Evolutionary conservation across 805 yeast genomes (phyloP).

Genomic region (Candida sanyiensis): DNA sequence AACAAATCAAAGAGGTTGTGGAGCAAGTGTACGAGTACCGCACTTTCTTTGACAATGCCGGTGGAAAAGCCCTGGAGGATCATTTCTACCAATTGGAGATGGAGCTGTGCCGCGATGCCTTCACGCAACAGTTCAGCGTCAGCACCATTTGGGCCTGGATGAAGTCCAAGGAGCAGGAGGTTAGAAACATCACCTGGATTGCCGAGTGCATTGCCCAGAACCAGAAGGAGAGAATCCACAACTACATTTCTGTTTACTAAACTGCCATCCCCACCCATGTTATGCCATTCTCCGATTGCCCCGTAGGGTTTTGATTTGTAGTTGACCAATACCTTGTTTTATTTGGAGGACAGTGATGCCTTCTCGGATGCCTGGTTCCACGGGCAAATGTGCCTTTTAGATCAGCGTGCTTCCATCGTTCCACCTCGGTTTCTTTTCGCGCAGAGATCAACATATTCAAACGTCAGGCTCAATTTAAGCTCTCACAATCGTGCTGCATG

Average conservation of each 20-base stretch:
- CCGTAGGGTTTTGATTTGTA: too few relatives aligned
- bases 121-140: conserved; percentile 92
- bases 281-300: too few relatives aligned
- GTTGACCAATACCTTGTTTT: too few relatives aligned
- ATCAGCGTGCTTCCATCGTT: too few relatives aligned
- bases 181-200: conserved; percentile 97
- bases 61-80: conserved; percentile 74
- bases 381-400: too few relatives aligned
- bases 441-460: too few relatives aligned
- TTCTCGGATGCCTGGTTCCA: too few relatives aligned
- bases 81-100: conserved; percentile 90
- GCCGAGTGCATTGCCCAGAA: conserved; percentile 99
- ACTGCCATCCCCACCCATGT: too few relatives aligned
- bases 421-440: too few relatives aligned
- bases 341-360: too few relatives aligned
- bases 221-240: conserved; percentile 89
- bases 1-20: conserved; percentile 64
- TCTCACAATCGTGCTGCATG: too few relatives aligned
- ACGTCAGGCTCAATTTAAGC: too few relatives aligned
- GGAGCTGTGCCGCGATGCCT: conserved; percentile 86
- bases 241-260: conserved; percentile 81
- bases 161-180: conserved; percentile 92
- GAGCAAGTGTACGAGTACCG: conserved; percentile 62
- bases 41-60: conserved; percentile 44
- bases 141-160: conserved; percentile 96